Conservation (phyloP, 2,329 filamentous ascomycete species). For the Clarireedia hainanense region DNA sequence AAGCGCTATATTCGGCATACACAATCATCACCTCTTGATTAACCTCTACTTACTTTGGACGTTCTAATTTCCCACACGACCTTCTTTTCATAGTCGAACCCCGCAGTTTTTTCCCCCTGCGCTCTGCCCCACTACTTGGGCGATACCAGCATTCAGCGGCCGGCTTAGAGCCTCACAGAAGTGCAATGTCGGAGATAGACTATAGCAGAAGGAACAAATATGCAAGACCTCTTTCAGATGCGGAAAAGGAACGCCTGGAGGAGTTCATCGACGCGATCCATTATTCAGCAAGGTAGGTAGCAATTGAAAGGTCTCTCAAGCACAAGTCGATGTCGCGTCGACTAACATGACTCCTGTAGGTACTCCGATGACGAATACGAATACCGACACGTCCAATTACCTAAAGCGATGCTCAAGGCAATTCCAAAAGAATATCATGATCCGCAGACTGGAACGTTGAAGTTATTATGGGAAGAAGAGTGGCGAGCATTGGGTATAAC, state of each 20-base stretch:
- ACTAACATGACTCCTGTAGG: slow-evolving; percentile 40
- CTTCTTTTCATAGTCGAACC: not conserved
- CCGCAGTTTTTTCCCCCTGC: not conserved
- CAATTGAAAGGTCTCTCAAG: not conserved
- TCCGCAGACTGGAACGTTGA: slow-evolving; percentile 79
- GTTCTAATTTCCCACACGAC: not conserved
- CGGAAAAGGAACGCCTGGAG: slow-evolving; percentile 75
- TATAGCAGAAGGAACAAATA: slow-evolving; percentile 77
- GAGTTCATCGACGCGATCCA: slow-evolving; percentile 92
- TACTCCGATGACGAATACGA: slow-evolving; percentile 92
- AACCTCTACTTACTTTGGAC: not conserved
- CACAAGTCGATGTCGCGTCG: not conserved
- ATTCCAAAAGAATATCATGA: slow-evolving; percentile 96
- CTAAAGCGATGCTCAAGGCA: slow-evolving; percentile 95
- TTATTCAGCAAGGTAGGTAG: slow-evolving; percentile 76
- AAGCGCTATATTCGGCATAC: no score
- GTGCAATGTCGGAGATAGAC: slow-evolving; percentile 41
- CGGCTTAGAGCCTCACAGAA: not conserved
- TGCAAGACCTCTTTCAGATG: slow-evolving; percentile 71
- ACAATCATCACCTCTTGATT: no score
- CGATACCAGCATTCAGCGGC: not conserved
- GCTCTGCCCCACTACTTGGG: slow-evolving; percentile 4
- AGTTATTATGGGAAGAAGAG: slow-evolving; percentile 96
- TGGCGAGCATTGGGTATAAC: slow-evolving; percentile 97
- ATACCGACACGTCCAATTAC: slow-evolving; percentile 95